Base-by-base conservation (phyloP, 2,329 filamentous ascomycete species). In the Aureobasidium lini region DNA sequence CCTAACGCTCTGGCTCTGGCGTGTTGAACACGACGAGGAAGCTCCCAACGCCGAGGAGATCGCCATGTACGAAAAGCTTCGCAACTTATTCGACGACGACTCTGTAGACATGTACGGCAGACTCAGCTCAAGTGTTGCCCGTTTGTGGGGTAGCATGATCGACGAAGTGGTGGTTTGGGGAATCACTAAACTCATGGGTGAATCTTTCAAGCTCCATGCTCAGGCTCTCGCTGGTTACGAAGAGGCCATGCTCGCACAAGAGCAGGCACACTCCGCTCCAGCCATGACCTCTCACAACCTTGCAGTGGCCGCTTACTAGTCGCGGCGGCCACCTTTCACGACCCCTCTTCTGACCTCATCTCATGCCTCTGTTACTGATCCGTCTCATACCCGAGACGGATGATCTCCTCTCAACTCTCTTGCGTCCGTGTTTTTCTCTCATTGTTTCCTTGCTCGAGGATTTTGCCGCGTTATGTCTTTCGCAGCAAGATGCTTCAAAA, bases 131-230 rank as follows among this genome's bases (percentile, higher is more conserved):
- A 90, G 90, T 56, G 93, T 99, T 44, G 92, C 93, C 63, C 86
- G 90, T 68, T 84, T 97, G 47, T 99, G 94, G 94, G 94, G 93
- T 68, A 93, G 90, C 64, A 96, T 97, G 88, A 86, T 97, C 65
- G 94, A 97, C 71, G 94, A 96, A 76, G 94, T 97, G 64, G 93
- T 97, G 66, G 94, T 99, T 62, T 97, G 94, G 94, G 94, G 94
- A 60, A 93, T 95, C 71, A 93, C 90, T 67, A 91, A 95, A 72
- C 84, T 97, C 53, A 96, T 97, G 89, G 94, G 94, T 69, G 94
- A 97, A 76, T 92, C 94, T 56, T 97, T 99, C 83, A 94, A 95
- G 72, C 85, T 96, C 61, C 93, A 97, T 76, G 89, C 92, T 39
- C 92, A 97, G 77, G 92, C 94, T 65, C 85, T 99, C 36, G 85